These are phyloP conservation scores for Kitagawia praeruptora DNA, from an alignment of 129 eudicot species.

Conservation along the genomic window DNA sequence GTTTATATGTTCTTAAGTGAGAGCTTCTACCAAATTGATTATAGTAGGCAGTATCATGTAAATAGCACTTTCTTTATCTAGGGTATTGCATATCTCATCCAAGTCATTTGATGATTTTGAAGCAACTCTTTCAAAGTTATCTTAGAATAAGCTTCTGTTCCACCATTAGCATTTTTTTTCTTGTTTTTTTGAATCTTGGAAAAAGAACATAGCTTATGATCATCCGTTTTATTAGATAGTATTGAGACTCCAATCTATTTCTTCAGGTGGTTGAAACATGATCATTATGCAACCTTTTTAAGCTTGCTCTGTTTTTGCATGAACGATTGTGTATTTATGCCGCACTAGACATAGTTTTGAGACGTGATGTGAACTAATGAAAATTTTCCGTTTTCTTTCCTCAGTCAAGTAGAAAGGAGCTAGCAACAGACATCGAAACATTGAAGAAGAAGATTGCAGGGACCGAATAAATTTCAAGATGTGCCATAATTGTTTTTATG, in stretches of 20 bases:
- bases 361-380: background rate
- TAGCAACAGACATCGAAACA: slow-evolving; percentile 74
- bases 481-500: background rate
- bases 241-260: too few species aligned
- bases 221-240: too few species aligned
- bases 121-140: background rate
- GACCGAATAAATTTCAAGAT: slow-evolving; percentile 45
- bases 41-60: background rate
- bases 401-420: slow-evolving; percentile 95
- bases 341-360: background rate
- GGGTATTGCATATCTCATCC: background rate
- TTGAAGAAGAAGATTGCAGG: slow-evolving; percentile 96
- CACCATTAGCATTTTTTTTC: too few species aligned
- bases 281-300: background rate
- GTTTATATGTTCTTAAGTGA: background rate
- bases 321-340: background rate
- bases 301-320: background rate
- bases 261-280: background rate
- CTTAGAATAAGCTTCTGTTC: background rate
- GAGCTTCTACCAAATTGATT: background rate
- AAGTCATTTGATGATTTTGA: background rate
- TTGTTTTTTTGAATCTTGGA: too few species aligned
- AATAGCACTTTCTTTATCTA: background rate
- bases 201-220: too few species aligned
- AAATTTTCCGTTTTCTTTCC: slow-evolving; percentile 9